Percentiles rank a stretch among this genome's conserved stretches.
phyloP scores from a whole-genome alignment of 345 rosid species.

The Pistacia integerrima region DNA sequence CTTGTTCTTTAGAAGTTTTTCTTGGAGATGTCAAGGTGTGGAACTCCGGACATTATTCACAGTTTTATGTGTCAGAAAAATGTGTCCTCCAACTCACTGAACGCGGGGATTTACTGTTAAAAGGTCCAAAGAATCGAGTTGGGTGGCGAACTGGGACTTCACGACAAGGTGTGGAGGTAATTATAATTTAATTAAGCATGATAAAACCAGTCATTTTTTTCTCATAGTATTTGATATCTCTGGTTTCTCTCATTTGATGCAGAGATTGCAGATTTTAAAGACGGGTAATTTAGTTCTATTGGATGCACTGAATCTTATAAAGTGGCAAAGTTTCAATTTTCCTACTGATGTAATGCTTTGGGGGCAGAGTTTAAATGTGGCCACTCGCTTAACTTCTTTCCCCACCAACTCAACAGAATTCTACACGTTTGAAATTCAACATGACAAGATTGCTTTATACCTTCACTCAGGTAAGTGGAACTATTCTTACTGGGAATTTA shows the following conservation, averaged over 20 bases:
- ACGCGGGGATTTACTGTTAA: constrained; percentile 74
- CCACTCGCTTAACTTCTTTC: constrained; percentile 83
- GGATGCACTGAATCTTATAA: constrained; percentile 53
- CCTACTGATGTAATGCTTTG: constrained; percentile 81
- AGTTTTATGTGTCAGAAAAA: constrained; percentile 45
- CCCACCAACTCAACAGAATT: constrained; percentile 55
- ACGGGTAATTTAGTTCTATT: constrained; percentile 75
- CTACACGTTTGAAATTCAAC: constrained; percentile 75
- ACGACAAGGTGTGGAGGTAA: constrained; percentile 91
- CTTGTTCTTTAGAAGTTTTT: constrained; percentile 72
- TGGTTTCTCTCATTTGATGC: constrained; percentile 28
- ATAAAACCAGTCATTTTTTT: not conserved
- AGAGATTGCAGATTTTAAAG: constrained; percentile 68
- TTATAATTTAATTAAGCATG: not conserved
- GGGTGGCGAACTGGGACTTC: constrained; percentile 89
- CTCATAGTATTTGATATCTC: not conserved
- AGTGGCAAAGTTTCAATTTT: constrained; percentile 97
- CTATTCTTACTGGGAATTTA: constrained; percentile 91
- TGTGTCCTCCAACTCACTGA: constrained; percentile 65
- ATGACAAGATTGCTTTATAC: constrained; percentile 58
- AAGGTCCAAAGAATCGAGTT: constrained; percentile 46
- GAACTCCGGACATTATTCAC: constrained; percentile 85
- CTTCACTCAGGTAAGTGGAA: constrained; percentile 57
- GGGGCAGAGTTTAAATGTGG: constrained; percentile 83
- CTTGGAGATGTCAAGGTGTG: constrained; percentile 85